A percentile compares a stretch with the other conserved stretches of the same genome.
Conservation (phyloP, 1,139 yeast genomes). For the Lodderomyces theae region DNA sequence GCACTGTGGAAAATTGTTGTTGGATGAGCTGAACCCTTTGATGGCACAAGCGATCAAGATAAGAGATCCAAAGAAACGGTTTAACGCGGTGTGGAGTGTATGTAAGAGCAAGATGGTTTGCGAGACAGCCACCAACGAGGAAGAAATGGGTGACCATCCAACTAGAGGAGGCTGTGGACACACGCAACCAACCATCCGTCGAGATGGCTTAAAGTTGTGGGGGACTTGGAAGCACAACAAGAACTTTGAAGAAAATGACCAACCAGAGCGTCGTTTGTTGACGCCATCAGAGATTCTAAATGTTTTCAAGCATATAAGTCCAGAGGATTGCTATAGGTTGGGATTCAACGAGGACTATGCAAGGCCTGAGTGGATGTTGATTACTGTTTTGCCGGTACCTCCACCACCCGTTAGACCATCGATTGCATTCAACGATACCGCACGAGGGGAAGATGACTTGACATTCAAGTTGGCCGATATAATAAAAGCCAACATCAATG, state of each 20-base stretch:
- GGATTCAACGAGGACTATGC: slow-evolving; percentile 97
- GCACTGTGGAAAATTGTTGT: slow-evolving; percentile 93
- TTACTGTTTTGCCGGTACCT: slow-evolving; percentile 98
- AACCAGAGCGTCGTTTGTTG: slow-evolving; percentile 87
- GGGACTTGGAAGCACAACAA: slow-evolving; percentile 97
- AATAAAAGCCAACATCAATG: slow-evolving; percentile 91
- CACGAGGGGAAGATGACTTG: slow-evolving; percentile 98
- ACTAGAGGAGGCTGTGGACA: slow-evolving; percentile 99
- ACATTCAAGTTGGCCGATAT: slow-evolving; percentile 97
- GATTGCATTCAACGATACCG: slow-evolving; percentile 97
- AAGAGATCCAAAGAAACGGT: slow-evolving; percentile 91
- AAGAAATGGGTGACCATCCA: slow-evolving; percentile 45
- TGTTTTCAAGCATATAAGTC: slow-evolving; percentile 86
- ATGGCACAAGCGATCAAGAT: slow-evolving; percentile 89
- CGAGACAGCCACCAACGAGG: slow-evolving; percentile 82
- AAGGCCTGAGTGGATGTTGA: slow-evolving; percentile 97
- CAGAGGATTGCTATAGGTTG: slow-evolving; percentile 74
- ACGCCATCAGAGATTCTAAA: slow-evolving; percentile 87
- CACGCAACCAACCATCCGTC: slow-evolving; percentile 91
- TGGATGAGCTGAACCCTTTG: slow-evolving; percentile 82
- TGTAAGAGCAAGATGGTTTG: slow-evolving; percentile 94
- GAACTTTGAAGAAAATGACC: slow-evolving; percentile 72
- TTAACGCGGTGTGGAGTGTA: slow-evolving; percentile 92
- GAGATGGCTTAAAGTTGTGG: slow-evolving; percentile 92
- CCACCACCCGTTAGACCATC: slow-evolving; percentile 99